Evolutionary conservation across 139 green algal species (phyloP), one percentile per base, ranked within the genome.

Genomic region (Ettlia oleoabundans): DNA sequence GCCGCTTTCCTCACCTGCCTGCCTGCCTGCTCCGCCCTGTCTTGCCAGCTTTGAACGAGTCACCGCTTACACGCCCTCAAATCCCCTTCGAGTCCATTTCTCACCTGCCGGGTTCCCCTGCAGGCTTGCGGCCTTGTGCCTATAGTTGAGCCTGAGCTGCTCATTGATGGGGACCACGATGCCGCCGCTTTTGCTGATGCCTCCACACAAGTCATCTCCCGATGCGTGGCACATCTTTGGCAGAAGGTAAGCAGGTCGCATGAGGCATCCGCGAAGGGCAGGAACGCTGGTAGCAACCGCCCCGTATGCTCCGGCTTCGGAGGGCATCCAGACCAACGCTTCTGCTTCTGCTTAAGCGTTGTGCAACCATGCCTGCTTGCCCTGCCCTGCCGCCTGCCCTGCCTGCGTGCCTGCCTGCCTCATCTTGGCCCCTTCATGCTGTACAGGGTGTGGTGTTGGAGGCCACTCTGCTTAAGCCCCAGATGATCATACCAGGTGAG

Each of bases 61-160:
- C n/a, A n/a, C n/a, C n/a, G n/a, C n/a, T n/a, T n/a, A n/a, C n/a
- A 22, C 37, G n/a, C n/a, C n/a, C n/a, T n/a, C n/a, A n/a, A n/a
- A n/a, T n/a, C n/a, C n/a, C n/a, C n/a, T n/a, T n/a, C n/a, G n/a
- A n/a, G n/a, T n/a, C n/a, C n/a, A n/a, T n/a, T n/a, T n/a, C n/a
- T n/a, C n/a, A n/a, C n/a, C n/a, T n/a, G n/a, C n/a, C n/a, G n/a
- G n/a, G n/a, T n/a, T n/a, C n/a, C n/a, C 47, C 47, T 15, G 47
- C 88, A 95, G 91, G 76, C 76, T 1, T 83, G 86, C 28, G 95
- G 92, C 1, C 80, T 99, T 33, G 94, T 98, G 9, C 96, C 96
- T 1, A 97, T 99, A 58, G 96, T 99, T 37, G 96, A 99, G 89
- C 96, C 96, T 9, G 96, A 99, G 85, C 85, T 99, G 38, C 82